Evolutionary conservation across 805 yeast species (phyloP).

Genomic region (Cyberlindnera xylosilytica): DNA sequence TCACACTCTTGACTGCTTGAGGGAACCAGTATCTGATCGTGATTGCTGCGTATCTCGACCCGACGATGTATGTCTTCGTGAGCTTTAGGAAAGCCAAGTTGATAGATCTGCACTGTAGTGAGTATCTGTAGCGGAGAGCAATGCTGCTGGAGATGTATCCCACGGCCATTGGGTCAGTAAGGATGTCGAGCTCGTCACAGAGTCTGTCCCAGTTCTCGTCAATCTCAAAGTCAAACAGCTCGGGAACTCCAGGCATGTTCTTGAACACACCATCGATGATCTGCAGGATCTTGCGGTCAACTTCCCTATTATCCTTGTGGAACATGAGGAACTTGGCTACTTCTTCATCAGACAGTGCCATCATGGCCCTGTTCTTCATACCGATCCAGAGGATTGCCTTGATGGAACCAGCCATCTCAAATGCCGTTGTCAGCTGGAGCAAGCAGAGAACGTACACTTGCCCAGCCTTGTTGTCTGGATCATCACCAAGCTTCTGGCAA

Average conservation of each 20-base stretch:
- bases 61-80: constrained; percentile 1
- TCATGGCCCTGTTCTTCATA: background rate
- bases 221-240: constrained; percentile 1
- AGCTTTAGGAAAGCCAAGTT: constrained; percentile 1
- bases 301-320: constrained; percentile 3
- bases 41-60: background rate
- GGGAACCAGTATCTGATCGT: constrained; percentile 4
- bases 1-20: background rate
- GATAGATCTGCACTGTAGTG: background rate
- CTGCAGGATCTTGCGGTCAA: background rate
- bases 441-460: background rate
- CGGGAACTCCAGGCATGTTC: background rate
- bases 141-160: background rate
- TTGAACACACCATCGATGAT: background rate
- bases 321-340: background rate
- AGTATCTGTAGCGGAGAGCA: background rate
- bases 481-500: background rate
- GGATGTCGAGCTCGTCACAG: background rate
- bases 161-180: background rate
- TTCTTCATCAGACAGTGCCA: background rate
- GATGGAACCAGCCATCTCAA: background rate
- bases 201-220: constrained; percentile 4
- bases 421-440: background rate
- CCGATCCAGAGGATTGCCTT: constrained; percentile 3
- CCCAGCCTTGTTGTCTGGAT: background rate